Evolutionary conservation across 2,329 filamentous ascomycete species (phyloP).

Genomic region (Clarireedia sp.): DNA sequence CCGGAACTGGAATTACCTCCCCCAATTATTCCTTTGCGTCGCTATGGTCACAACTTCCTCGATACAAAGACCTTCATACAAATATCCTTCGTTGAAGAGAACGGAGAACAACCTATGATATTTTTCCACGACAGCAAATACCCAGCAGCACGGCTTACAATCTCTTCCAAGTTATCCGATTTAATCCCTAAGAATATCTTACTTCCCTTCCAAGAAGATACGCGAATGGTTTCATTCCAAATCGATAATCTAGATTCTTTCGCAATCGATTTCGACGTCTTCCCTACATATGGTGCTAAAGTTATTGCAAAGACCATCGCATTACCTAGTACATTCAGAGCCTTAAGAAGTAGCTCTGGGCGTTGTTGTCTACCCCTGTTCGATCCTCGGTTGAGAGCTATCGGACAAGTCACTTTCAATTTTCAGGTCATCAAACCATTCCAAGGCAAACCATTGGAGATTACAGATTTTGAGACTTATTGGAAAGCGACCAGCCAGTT

Average conservation of each 20-base stretch:
- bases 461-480: slow-evolving; percentile 97
- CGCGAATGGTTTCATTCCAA: slow-evolving; percentile 87
- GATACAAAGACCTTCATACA: slow-evolving; percentile 96
- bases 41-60: slow-evolving; percentile 97
- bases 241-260: slow-evolving; percentile 90
- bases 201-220: slow-evolving; percentile 92
- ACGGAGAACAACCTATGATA: slow-evolving; percentile 66
- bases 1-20: slow-evolving; percentile 87
- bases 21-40: slow-evolving; percentile 86
- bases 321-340: slow-evolving; percentile 76
- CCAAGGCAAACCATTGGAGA: slow-evolving; percentile 82
- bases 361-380: slow-evolving; percentile 83
- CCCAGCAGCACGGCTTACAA: slow-evolving; percentile 86
- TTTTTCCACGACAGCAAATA: slow-evolving; percentile 98
- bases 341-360: slow-evolving; percentile 65
- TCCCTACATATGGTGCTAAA: slow-evolving; percentile 93
- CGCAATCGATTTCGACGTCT: slow-evolving; percentile 93
- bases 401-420: slow-evolving; percentile 89
- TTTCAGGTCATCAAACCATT: slow-evolving; percentile 97
- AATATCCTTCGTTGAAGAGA: slow-evolving; percentile 70
- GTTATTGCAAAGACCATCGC: slow-evolving; percentile 95
- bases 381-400: slow-evolving; percentile 81
- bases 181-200: slow-evolving; percentile 94
- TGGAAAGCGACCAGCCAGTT: slow-evolving; percentile 97
- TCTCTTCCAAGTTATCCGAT: slow-evolving; percentile 93